Evolutionary conservation across 2,329 filamentous ascomycete species (phyloP).

Genomic region (Diaporthe sp.): DNA sequence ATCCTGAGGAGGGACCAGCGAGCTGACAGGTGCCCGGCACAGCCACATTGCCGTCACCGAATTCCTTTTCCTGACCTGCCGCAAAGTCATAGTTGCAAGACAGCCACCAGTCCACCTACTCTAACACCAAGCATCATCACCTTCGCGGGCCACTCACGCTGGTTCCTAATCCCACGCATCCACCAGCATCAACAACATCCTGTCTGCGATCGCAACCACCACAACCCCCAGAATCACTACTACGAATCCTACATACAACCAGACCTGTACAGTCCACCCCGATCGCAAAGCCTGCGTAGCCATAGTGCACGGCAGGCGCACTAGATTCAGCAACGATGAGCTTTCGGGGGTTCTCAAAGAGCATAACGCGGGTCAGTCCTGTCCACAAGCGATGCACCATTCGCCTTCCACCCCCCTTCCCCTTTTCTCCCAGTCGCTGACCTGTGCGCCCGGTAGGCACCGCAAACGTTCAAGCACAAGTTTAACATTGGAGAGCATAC

Average conservation of each 20-base stretch:
- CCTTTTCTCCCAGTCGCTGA: slow-evolving; percentile 37
- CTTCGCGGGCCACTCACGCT: not conserved
- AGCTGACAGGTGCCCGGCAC: slow-evolving; percentile 29
- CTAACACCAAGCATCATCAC: not conserved
- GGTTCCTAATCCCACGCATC: not conserved
- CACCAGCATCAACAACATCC: not conserved
- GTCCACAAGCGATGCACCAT: not conserved
- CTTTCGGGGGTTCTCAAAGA: slow-evolving; percentile 96
- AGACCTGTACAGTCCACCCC: not conserved
- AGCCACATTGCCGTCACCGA: slow-evolving; percentile 29
- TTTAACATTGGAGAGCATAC: slow-evolving; percentile 97
- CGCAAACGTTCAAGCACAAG: slow-evolving; percentile 88
- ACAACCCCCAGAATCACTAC: not conserved
- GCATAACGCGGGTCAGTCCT: slow-evolving; percentile 78
- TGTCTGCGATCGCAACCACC: not conserved
- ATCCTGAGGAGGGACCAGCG: slow-evolving; percentile 17
- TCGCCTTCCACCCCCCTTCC: slow-evolving; percentile 1
- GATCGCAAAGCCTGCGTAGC: slow-evolving; percentile 6
- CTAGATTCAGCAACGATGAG: slow-evolving; percentile 72
- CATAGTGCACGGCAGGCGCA: not conserved
- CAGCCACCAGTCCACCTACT: not conserved
- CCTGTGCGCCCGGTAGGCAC: slow-evolving; percentile 65
- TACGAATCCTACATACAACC: not conserved
- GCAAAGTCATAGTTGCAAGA: slow-evolving; percentile 5
- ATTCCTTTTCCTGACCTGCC: slow-evolving; percentile 9